Conservation (phyloP, 306 rosid genomes). For the Quercus bicolor region DNA sequence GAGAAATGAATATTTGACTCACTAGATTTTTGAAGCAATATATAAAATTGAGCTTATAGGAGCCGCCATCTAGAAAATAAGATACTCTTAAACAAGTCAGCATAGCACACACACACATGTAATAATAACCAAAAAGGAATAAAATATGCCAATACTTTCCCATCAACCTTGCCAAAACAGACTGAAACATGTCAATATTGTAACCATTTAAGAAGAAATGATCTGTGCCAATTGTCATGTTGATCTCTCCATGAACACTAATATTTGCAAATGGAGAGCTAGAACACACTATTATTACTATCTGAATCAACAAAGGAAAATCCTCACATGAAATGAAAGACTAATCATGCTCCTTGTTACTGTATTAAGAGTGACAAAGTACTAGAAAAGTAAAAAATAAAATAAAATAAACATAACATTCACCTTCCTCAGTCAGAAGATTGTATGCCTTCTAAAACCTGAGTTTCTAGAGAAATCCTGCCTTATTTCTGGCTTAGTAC, state of each 20-base stretch:
- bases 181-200: not conserved
- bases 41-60: not conserved
- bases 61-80: not conserved
- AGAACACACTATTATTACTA: not conserved
- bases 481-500: not conserved
- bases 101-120: no score
- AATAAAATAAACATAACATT: not conserved
- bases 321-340: not conserved
- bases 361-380: no score
- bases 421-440: not conserved
- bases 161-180: not conserved
- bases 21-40: not conserved
- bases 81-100: not conserved
- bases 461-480: not conserved
- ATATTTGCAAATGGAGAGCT: not conserved
- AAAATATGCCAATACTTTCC: not conserved
- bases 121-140: not conserved
- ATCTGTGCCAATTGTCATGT: not conserved
- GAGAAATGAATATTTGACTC: constrained; percentile 1
- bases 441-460: not conserved
- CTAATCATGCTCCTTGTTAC: not conserved
- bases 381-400: not conserved
- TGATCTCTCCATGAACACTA: no score
- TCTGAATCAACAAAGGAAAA: not conserved
- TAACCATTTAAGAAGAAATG: not conserved